Evolutionary conservation across 2,329 filamentous ascomycete species (phyloP), one percentile per base, ranked within the genome.

Genomic region (Beauveria sp.): DNA sequence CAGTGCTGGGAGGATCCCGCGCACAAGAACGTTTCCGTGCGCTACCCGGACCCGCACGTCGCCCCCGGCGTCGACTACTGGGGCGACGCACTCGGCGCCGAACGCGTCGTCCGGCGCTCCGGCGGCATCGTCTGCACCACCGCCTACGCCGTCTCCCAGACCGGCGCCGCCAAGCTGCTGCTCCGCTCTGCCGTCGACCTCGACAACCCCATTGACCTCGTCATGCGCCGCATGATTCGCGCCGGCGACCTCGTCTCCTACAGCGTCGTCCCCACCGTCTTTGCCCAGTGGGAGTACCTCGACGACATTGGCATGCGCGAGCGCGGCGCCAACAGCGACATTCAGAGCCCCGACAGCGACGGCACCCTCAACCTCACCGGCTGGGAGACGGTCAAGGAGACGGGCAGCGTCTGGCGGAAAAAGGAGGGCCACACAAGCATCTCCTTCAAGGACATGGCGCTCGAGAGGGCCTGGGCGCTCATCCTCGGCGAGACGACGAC

Each of bases 161-260:
- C 65, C 0, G 70, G 70, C 24, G 70, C 70, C 3, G 68, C 67
- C 14, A 71, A 71, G 63, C 62, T 72, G 18, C 63, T 72, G 1
- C 60, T 62, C 34, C 60, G 60, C 45, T 16, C 51, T 22, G 63
- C 64, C 8, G 31, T 69, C 22, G 65, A 71, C 52, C 60, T 72
- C 50, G 65, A 71, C 61, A 58, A 66, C 12, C 67, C 69, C 20
- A 59, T 70, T 3, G 70, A 72, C 57, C 60, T 70, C 22, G 53
- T 70, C 22, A 70, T 72, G 46, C 60, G 62, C 10, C 50, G 60
- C 3, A 65, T 72, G 63, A 66, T 66, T 8, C 45, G 55, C 5
- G 63, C 57, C 18, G 62, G 61, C 18, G 65, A 71, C 28, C 61
- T 72, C 16, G 49, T 65, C 18, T 58, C 64, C 0, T 72, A 71